phyloP scores from a whole-genome alignment of 2,329 filamentous ascomycete genomes.

The Fusarium vanettenii region DNA sequence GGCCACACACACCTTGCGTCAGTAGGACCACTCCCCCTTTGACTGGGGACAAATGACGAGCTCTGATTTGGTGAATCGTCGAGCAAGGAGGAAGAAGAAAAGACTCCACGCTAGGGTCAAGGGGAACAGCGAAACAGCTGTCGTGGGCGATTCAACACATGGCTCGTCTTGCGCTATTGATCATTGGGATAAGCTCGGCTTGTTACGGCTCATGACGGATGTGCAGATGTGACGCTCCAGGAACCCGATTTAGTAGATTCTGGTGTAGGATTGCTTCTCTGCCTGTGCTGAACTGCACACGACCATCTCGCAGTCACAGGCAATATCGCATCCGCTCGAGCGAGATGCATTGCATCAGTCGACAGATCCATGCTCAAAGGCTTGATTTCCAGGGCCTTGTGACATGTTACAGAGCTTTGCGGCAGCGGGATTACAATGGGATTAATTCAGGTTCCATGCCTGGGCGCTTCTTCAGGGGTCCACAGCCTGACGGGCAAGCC shows the following conservation, averaged over 20 bases:
- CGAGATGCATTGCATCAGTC: neutral
- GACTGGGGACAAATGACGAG: neutral
- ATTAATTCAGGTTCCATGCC: neutral
- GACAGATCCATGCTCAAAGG: neutral
- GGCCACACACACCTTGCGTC: conserved; percentile 16
- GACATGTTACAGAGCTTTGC: neutral
- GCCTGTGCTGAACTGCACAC: neutral
- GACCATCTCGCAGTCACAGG: neutral
- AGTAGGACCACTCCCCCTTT: conserved; percentile 24
- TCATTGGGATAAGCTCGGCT: conserved; percentile 17
- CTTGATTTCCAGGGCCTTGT: neutral
- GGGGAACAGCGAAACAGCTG: conserved; percentile 16
- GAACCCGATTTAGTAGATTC: neutral
- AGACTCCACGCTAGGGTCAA: conserved; percentile 31
- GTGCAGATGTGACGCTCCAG: neutral
- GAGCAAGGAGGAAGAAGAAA: neutral
- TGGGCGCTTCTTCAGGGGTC: neutral
- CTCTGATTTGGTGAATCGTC: conserved; percentile 21
- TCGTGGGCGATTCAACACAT: conserved; percentile 16
- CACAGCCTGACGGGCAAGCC: neutral
- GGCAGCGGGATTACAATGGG: neutral
- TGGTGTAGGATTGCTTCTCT: neutral
- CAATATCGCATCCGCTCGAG: neutral
- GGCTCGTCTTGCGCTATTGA: conserved; percentile 11
- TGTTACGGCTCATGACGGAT: conserved; percentile 22